A percentile compares a stretch with the other conserved stretches of the same genome.
These are phyloP conservation scores for Eustoma russellianum DNA, from an alignment of 257 asterid species.

Conservation along the genomic window DNA sequence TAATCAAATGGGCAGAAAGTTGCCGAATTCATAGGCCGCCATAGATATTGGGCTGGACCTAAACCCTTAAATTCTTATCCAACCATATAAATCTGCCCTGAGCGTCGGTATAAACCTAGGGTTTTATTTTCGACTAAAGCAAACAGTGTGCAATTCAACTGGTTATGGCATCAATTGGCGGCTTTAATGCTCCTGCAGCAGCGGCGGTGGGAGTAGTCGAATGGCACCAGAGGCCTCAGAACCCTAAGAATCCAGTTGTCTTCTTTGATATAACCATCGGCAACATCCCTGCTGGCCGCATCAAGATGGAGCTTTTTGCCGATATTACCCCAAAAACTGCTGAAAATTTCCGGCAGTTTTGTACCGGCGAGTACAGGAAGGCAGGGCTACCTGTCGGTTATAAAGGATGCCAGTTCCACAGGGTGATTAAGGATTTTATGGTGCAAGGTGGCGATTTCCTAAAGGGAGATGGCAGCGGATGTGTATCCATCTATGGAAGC, in stretches of 20 bases:
- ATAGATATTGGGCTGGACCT: too few species aligned
- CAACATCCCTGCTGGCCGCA: constrained; percentile 86
- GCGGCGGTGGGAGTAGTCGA: constrained; percentile 36
- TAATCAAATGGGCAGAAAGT: too few species aligned
- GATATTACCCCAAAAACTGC: constrained; percentile 88
- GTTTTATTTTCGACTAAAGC: too few species aligned
- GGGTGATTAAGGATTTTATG: constrained; percentile 97
- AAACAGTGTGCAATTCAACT: neutral
- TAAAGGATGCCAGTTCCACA: constrained; percentile 83
- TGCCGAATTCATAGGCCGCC: too few species aligned
- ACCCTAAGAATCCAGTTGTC: constrained; percentile 83
- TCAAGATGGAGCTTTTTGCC: constrained; percentile 97
- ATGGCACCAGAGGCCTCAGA: constrained; percentile 95
- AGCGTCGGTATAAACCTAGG: too few species aligned
- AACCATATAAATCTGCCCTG: too few species aligned
- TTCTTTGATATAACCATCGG: constrained; percentile 90
- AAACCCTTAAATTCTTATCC: too few species aligned
- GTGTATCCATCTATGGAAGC: constrained; percentile 83
- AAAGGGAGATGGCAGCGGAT: constrained; percentile 99
- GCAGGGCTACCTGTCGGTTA: constrained; percentile 82
- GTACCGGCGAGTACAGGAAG: constrained; percentile 36
- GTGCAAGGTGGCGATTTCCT: constrained; percentile 93
- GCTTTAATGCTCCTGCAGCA: constrained; percentile 31
- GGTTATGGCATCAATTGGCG: constrained; percentile 23
- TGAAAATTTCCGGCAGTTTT: constrained; percentile 69